Base-by-base conservation (phyloP, 2,329 filamentous ascomycete species). In the Penicillium sp. region DNA sequence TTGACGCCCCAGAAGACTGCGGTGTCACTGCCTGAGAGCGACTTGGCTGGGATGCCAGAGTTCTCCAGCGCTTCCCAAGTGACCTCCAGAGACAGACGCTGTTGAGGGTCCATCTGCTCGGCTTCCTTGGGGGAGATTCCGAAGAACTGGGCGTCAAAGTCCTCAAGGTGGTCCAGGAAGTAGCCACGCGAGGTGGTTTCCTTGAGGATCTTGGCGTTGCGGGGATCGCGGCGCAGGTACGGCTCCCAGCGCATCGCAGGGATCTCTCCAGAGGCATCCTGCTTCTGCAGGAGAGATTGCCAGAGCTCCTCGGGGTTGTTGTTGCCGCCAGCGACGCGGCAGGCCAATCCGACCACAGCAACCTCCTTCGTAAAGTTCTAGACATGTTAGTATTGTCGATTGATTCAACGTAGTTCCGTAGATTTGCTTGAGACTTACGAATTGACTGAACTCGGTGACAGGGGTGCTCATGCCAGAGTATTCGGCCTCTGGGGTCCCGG, bases 1-100 rank as follows among this genome's bases (percentile, higher is more conserved):
- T 27, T 27, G 24, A 27, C 24, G 24, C 24, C 24, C 24, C 24
- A 27, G 24, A 27, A 27, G 24, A 27, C 24, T 27, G 24, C 24
- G 8, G 24, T 27, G 24, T 27, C 24, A 27, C 24, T 27, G 24
- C 24, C 24, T 8, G 24, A 27, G 24, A 27, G 24, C 8, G 24
- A 27, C 8, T 27, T 27, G 24, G 24, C 24, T 3, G 24, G 24
- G 24, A 27, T 27, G 24, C 24, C 24, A 27, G 24, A 27, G 24
- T 27, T 27, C 24, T 27, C 24, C 24, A 27, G 24, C 24, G 24
- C 24, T 8, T 27, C 72, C 74, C 69, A 72, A 74, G 1, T 74
- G 66, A 32, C 43, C 43, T 16, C 27, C 31, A 4, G 27, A 29
- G 11, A 32, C 43, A 18, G 43, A 45, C 7, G 43, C 31, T 10